Evolutionary conservation across 2,329 filamentous ascomycete genomes (phyloP).

Genomic region (Scytalidium sp.): DNA sequence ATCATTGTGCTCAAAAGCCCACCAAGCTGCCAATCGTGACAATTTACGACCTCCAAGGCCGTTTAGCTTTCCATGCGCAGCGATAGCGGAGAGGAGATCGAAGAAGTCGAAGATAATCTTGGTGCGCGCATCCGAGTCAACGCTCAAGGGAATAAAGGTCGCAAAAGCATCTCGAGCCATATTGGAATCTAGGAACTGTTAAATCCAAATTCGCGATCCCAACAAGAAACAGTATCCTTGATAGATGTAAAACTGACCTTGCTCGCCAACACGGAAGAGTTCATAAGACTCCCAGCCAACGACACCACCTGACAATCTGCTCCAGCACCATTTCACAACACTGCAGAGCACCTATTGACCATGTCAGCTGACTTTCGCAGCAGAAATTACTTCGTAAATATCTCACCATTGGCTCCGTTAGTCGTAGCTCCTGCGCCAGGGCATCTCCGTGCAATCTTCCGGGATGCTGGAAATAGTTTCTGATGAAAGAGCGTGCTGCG

Average conservation of each 20-base stretch:
- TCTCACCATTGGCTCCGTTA: conserved; percentile 89
- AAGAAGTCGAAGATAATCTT: conserved; percentile 97
- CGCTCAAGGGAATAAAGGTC: conserved; percentile 92
- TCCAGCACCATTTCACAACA: conserved; percentile 98
- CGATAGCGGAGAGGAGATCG: conserved; percentile 84
- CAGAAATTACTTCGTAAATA: conserved; percentile 10
- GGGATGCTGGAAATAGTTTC: conserved; percentile 81
- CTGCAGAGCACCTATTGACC: conserved; percentile 75
- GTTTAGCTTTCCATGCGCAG: conserved; percentile 90
- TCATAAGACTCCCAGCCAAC: conserved; percentile 98
- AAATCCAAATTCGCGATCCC: neutral
- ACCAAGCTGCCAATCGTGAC: conserved; percentile 95
- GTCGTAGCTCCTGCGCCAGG: conserved; percentile 80
- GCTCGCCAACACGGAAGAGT: conserved; percentile 90
- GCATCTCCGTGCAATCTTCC: conserved; percentile 64
- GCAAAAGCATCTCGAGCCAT: conserved; percentile 91
- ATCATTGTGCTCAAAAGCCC: conserved; percentile 92
- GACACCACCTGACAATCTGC: conserved; percentile 82
- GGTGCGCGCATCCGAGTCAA: conserved; percentile 80
- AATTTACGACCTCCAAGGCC: conserved; percentile 91
- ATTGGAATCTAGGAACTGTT: conserved; percentile 66
- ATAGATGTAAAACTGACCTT: conserved; percentile 54
- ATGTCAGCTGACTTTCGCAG: conserved; percentile 21
- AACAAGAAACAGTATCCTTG: neutral
- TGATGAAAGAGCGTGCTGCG: conserved; percentile 86